Evolutionary conservation across 2,329 filamentous ascomycete genomes (phyloP).

Genomic region (Aspergillus aculeatinus): DNA sequence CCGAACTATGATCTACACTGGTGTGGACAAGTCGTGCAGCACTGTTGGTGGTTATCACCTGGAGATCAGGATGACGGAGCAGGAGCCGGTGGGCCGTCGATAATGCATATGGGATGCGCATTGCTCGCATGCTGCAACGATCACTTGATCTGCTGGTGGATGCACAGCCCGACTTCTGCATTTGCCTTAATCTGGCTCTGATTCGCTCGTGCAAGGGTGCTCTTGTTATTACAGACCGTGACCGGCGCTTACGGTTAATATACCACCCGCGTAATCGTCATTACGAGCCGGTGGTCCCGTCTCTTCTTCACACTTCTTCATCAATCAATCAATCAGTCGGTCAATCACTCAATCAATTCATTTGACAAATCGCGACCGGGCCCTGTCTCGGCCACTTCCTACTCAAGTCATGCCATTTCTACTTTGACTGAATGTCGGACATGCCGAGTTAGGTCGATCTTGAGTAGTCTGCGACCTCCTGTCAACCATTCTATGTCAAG

Average conservation of each 20-base stretch:
- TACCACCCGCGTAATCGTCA: constrained; percentile 29
- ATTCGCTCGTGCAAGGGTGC: constrained; percentile 18
- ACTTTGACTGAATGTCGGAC: not conserved
- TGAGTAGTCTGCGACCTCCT: constrained; percentile 5
- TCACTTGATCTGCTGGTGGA: constrained; percentile 59
- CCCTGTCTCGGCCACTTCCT: constrained; percentile 1
- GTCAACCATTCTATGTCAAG: constrained; percentile 13
- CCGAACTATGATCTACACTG: constrained; percentile 34
- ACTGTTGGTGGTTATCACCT: constrained; percentile 20
- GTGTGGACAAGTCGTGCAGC: constrained; percentile 23
- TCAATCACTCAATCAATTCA: constrained; percentile 2
- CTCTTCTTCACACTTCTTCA: constrained; percentile 5
- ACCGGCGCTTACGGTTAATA: constrained; percentile 30
- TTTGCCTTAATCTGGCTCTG: constrained; percentile 6
- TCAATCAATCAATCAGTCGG: not conserved
- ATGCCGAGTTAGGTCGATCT: not conserved
- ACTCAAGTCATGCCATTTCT: not conserved
- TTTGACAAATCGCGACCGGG: constrained; percentile 7
- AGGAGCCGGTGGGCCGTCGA: constrained; percentile 11
- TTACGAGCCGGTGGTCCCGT: constrained; percentile 23
- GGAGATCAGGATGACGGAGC: constrained; percentile 15
- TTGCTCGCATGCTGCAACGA: constrained; percentile 56
- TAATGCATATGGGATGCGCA: constrained; percentile 31
- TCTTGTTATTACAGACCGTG: constrained; percentile 21
- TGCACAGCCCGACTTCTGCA: constrained; percentile 23